These are phyloP conservation scores for Deinandra increscens DNA, from an alignment of 129 eudicot genomes.

Conservation along the genomic window DNA sequence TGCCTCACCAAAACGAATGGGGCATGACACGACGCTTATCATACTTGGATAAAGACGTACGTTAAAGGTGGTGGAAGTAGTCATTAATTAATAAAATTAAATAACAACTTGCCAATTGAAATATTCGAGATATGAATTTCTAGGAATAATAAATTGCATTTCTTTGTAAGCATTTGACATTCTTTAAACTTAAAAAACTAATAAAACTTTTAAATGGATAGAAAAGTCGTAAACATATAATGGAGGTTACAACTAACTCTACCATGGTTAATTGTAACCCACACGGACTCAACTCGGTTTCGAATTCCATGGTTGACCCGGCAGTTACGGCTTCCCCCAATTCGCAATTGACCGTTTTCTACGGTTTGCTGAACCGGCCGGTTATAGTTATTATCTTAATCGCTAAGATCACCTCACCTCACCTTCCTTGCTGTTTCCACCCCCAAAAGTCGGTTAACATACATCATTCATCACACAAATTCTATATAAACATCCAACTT, in stretches of 20 bases:
- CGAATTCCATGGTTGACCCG: conserved; percentile 14
- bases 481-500: conserved; percentile 22
- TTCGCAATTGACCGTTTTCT: neutral
- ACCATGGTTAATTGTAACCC: conserved; percentile 25
- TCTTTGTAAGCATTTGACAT: neutral
- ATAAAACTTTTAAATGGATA: neutral
- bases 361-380: conserved; percentile 8
- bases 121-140: neutral
- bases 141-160: neutral
- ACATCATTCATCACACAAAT: neutral
- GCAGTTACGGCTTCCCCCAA: neutral
- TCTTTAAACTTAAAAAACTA: neutral
- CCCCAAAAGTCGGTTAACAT: conserved; percentile 17
- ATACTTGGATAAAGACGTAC: too few species aligned
- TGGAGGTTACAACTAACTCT: conserved; percentile 8
- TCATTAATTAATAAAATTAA: too few species aligned
- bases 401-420: conserved; percentile 16
- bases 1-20: too few species aligned
- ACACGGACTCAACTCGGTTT: conserved; percentile 35
- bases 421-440: conserved; percentile 19
- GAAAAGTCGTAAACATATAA: neutral
- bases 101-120: neutral
- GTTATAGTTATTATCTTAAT: conserved; percentile 19
- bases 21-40: too few species aligned
- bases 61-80: too few species aligned